Percentiles rank a stretch among this genome's conserved stretches.
phyloP scores from a whole-genome alignment of 192 early-diverging fungal species.

The Linderina pennispora region DNA sequence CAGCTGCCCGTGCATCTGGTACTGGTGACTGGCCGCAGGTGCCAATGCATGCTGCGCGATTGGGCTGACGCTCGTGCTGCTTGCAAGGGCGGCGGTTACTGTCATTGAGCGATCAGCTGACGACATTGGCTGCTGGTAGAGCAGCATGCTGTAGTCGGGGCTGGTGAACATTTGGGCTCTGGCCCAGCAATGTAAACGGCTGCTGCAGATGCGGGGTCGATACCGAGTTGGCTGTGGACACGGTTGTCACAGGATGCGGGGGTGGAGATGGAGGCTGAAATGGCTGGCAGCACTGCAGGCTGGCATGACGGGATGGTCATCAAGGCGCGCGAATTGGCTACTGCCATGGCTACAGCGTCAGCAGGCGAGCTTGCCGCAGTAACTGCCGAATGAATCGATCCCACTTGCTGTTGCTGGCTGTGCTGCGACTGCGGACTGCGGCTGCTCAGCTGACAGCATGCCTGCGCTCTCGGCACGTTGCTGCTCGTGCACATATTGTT shows the following conservation, averaged over 20 bases:
- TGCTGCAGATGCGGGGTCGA: slow-evolving; percentile 21
- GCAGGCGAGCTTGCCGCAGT: too few relatives aligned
- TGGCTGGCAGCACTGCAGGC: background rate
- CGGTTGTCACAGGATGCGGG: background rate
- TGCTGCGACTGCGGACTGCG: slow-evolving; percentile 5
- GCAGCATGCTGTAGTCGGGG: slow-evolving; percentile 36
- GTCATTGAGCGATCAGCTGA: slow-evolving; percentile 22
- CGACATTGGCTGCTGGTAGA: slow-evolving; percentile 35
- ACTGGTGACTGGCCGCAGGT: slow-evolving; percentile 12
- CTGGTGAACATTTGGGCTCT: slow-evolving; percentile 20
- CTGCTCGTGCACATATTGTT: slow-evolving; percentile 4
- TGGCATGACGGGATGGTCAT: too few relatives aligned
- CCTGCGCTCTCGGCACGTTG: background rate
- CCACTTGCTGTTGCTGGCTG: slow-evolving; percentile 3
- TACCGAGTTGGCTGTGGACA: slow-evolving; percentile 5
- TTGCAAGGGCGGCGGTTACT: slow-evolving; percentile 12
- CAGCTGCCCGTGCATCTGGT: slow-evolving; percentile 27
- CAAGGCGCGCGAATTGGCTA: too few relatives aligned
- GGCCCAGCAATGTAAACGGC: slow-evolving; percentile 36
- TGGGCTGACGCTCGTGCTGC: slow-evolving; percentile 37
- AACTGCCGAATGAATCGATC: too few relatives aligned
- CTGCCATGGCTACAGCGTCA: background rate
- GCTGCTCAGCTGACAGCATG: background rate
- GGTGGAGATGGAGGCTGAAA: slow-evolving; percentile 7
- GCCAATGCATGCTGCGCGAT: slow-evolving; percentile 37